Evolutionary conservation across 1,284 basidiomycete genomes (phyloP).

Genomic region (Clitocybe nebularis): DNA sequence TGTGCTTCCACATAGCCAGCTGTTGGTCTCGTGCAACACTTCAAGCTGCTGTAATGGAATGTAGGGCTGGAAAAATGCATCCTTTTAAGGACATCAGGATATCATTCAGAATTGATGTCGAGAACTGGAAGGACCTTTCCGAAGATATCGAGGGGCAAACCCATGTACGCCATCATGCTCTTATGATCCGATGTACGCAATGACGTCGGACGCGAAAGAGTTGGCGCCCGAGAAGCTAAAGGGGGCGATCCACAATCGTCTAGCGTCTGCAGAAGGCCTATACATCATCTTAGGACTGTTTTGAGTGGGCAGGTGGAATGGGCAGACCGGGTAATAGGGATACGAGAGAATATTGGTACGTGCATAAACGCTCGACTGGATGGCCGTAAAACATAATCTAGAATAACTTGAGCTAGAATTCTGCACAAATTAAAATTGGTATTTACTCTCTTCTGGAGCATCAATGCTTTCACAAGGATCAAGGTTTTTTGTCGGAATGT

Average conservation of each 20-base stretch:
- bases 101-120: too few relatives aligned
- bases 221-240: conserved; percentile 68
- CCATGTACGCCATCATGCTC: conserved; percentile 89
- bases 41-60: conserved; percentile 95
- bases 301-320: not conserved
- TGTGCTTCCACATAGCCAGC: conserved; percentile 91
- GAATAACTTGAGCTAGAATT: conserved; percentile 6
- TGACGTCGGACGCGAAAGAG: conserved; percentile 71
- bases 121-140: conserved; percentile 74
- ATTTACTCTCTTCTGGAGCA: conserved; percentile 84
- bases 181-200: conserved; percentile 87
- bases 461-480: conserved; percentile 91
- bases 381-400: conserved; percentile 98
- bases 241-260: conserved; percentile 92
- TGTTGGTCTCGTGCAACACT: conserved; percentile 72
- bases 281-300: conserved; percentile 16
- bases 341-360: conserved; percentile 94
- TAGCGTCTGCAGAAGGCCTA: conserved; percentile 80
- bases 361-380: conserved; percentile 94
- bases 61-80: conserved; percentile 97
- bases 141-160: conserved; percentile 85
- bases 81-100: conserved; percentile 48
- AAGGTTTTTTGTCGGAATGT: conserved; percentile 92
- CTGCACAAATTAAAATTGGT: not conserved
- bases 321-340: conserved; percentile 74